Base-by-base conservation (phyloP, 345 rosid species). In the Mallotus nudiflorus region DNA sequence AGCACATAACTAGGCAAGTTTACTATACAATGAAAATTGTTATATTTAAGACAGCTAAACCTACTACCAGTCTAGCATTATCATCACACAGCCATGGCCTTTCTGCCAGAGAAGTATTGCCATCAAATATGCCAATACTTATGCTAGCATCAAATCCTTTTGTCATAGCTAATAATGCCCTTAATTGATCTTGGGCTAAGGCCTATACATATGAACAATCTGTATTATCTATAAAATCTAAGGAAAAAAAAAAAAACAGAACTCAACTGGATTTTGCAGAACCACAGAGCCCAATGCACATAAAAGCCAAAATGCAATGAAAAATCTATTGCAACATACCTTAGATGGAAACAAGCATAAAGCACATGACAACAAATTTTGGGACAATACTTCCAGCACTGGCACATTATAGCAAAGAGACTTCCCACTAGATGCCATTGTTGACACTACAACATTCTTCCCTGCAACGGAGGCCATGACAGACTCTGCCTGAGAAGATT, bases 351-450 rank as follows among this genome's bases (percentile, higher is more conserved):
- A 91, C 82, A 91, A 77, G 81, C 90, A 90, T 27, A 94, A 78
- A 73, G 98, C 97, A 85, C 97, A 90, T 69, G 93, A 73, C 53
- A 79, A 83, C 73, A 82, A 76, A 75, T 94, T 75, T 54, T 81
- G 84, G 65, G 83, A 85, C 78, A 94, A 75, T 67, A 75, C 87
- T 81, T 94, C 97, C 68, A 94, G 82, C 77, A 94, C 96, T 39
- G 96, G 98, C 74, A 90, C 78, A 77, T 91, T 94, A 78, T 94
- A 94, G 88, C 98, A 94, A 67, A 94, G 89, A 81, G 98, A 91
- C 85, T 94, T 94, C 70, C 98, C 98, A 62, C 98, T 94, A 72
- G 98, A 94, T 70, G 97, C 91, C 95, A 87, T 80, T 76, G 97
- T 94, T 73, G 98, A 94, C 59, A 94, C 87, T 28, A 81, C 92